Evolutionary conservation across 208 protist species (phyloP), one percentile per base, ranked within the genome.

Genomic region (Zelonia costaricensis): DNA sequence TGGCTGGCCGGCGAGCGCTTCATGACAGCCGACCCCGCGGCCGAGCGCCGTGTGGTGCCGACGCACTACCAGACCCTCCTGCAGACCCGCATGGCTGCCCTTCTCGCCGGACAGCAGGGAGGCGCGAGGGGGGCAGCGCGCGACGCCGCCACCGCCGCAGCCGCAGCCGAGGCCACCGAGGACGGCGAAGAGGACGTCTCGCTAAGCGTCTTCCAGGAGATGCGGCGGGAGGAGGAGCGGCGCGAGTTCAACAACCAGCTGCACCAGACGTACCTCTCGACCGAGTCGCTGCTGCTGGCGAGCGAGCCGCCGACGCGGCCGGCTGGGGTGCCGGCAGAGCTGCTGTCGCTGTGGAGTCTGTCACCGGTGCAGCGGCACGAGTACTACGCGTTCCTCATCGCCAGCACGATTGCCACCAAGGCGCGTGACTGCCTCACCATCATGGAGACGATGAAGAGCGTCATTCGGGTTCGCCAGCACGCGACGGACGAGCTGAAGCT

Each of bases 361-460:
- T 68, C 82, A 15, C 86, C 87, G 16, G 62, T 70, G 0, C 68
- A 78, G 31, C 80, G 90, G 35, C 86, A 93, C 68, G 74, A 84
- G 56, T 96, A 92, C 65, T 96, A 90, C 57, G 85, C 85, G 49
- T 92, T 84, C 63, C 82, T 96, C 27, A 92, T 96, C 42, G 79
- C 77, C 23, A 68, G 59, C n/a, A 68, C 80, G 39, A 93, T 96
- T 45, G 54, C 84, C 36, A 56, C 66, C 25, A 92, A 92, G 74
- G 90, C 85, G 27, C 71, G 77, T 5, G 82, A 89, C 62, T 93
- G 83, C 53, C 69, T 82, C 20, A 67, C 80, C 0, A 88, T 93
- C 45, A 87, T 93, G 84, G 77, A 89, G 18, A 78, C 75, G 10
- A 82, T 96, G 52, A 46, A 74, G 60, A 86, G 80, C 42, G 63